Base-by-base conservation (phyloP, 306 rosid species). In the Mimosa bimucronata region DNA sequence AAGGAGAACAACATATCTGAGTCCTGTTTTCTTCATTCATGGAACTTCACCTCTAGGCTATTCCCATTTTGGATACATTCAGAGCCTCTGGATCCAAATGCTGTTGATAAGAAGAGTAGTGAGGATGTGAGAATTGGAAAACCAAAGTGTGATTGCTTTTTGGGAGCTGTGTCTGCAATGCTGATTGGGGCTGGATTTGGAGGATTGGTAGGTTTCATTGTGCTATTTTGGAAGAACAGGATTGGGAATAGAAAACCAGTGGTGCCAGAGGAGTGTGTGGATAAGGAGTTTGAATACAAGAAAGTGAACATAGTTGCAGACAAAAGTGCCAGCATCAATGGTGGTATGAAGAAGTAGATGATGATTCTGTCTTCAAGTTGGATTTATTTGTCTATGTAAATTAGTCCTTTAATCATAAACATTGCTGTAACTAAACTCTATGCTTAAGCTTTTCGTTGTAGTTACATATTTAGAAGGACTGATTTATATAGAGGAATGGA, bases 161-260 rank as follows among this genome's bases (percentile, higher is more conserved):
- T 79, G 21, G 88, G 83, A 76, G 85, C 83, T 73, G 77, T 91
- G 71, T 90, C 97, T 62, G 94, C 94, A 15, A 88, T 92, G 95
- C 79, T 88, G 48, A 87, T 91, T 69, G 98, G 98, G 9, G 89
- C 86, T 79, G 97, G 87, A 11, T 90, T 94, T 88, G 98, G 98
- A 89, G 98, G 95, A 73, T 73, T 91, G 81, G 70, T 87, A 28
- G 92, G 96, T 5, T 89, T 89, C 50, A 37, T 84, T 60, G 87
- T 82, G 73, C 73, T 92, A 81, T 75, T 90, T 77, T 92, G 98
- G 95, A 92, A 90, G 95, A 92, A 90, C 50, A 85, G 89, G 79
- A 86, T 92, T 42, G 94, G 97, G 3, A 88, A 83, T 31, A 86
- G 86, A 80, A 81, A 90, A 6, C 92, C 90, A 0, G 96, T 92